Conservation (phyloP, 208 protist genomes). For the Trypanosoma scelopori region DNA sequence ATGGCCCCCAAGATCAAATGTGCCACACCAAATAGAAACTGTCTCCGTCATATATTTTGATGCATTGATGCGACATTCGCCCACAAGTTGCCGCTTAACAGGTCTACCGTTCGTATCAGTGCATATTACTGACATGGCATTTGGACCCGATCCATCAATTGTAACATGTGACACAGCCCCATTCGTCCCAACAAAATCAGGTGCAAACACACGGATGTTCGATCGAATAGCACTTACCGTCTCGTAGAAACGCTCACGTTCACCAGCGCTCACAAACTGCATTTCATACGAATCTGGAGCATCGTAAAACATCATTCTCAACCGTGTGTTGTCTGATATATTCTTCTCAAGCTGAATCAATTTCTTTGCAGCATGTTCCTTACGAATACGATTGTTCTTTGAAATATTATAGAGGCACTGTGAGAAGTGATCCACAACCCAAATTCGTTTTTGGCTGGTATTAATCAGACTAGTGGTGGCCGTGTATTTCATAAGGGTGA, state of each 20-base stretch:
- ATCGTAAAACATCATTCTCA: slow-evolving; percentile 51
- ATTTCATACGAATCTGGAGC: slow-evolving; percentile 38
- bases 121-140: slow-evolving; percentile 29
- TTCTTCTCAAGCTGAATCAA: slow-evolving; percentile 48
- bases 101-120: slow-evolving; percentile 18
- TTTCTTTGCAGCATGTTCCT: slow-evolving; percentile 35
- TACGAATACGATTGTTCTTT: slow-evolving; percentile 36
- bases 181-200: slow-evolving; percentile 19
- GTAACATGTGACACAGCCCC: slow-evolving; percentile 20
- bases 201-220: slow-evolving; percentile 42
- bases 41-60: slow-evolving; percentile 31
- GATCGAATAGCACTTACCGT: slow-evolving; percentile 37
- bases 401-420: slow-evolving; percentile 36
- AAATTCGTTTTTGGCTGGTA: slow-evolving; percentile 34
- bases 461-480: slow-evolving; percentile 24
- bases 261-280: slow-evolving; percentile 35
- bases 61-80: slow-evolving; percentile 38
- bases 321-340: slow-evolving; percentile 29
- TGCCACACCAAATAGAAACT: slow-evolving; percentile 43
- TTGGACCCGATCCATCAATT: slow-evolving; percentile 28
- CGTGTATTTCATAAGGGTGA: slow-evolving; percentile 42
- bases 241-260: slow-evolving; percentile 53
- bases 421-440: slow-evolving; percentile 51
- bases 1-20: slow-evolving; percentile 39
- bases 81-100: slow-evolving; percentile 34